Base-by-base conservation (phyloP, 305 asterid species). In the Rubia tinctorum region DNA sequence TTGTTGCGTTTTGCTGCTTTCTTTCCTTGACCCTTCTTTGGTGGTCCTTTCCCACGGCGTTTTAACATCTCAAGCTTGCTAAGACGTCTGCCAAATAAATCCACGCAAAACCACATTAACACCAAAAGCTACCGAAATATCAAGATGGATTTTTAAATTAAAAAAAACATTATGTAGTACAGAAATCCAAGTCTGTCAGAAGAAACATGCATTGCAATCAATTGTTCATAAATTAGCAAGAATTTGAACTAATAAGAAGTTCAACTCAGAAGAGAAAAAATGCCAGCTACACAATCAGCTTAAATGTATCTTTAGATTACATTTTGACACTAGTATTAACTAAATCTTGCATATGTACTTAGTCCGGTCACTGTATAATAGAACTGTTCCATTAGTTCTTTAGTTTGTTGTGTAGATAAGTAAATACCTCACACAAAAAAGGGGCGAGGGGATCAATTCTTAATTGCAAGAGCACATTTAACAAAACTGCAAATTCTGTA, bases 1-100 rank as follows among this genome's bases (percentile, higher is more conserved):
- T 64, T 76, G 68, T 71, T 76, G 69, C 76, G 76, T 10, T 76
- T 76, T 64, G 72, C 76, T 13, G 79, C 82, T 71, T 76, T 77
- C 77, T 71, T 79, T 75, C 82, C 91, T 80, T 88, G 90, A 37
- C 94, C 99, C 84, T 94, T 90, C 97, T 90, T 91, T 27, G 97
- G 97, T 11, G 96, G 95, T 60, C 97, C 98, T 86, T 94, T 91
- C 20, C 95, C 93, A 76, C 95, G 96, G 68, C 99, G 99, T 85
- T 90, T 94, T 79, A 90, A 80, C 97, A 87, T 89, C 82, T 94
- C 96, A 75, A 94, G 90, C 84, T 76, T 88, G 82, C 75, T 81
- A 77, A 94, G 61, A 59, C 93, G 95, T 91, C 96, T 92, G 88
- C 66, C 72, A 68, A 79, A 51, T 34, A 71, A 18, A 68, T 18